Percentiles rank a stretch among this genome's conserved stretches.
Evolutionary conservation across 1,139 yeast genomes (phyloP).

Genomic region (Kazachstania sp.): DNA sequence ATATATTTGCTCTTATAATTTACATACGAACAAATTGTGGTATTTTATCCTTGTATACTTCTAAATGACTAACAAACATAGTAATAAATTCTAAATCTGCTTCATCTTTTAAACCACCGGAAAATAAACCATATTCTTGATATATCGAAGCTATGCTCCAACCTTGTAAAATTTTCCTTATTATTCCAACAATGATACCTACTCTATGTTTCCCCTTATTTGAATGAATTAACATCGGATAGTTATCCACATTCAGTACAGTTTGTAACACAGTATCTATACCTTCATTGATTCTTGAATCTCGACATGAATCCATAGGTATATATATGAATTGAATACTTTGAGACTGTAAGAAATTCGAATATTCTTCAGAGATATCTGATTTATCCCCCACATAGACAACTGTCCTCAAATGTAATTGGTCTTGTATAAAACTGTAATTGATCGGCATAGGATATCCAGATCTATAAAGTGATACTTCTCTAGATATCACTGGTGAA

Average conservation of each 20-base stretch:
- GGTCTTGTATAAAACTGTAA: conserved; percentile 60
- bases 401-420: conserved; percentile 64
- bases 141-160: conserved; percentile 92
- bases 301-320: conserved; percentile 62
- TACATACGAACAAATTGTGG: conserved; percentile 14
- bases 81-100: conserved; percentile 63
- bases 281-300: conserved; percentile 57
- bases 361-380: conserved; percentile 51
- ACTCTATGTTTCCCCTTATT: conserved; percentile 94
- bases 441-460: conserved; percentile 91
- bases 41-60: conserved; percentile 13
- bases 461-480: conserved; percentile 76
- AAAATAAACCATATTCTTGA: conserved; percentile 88
- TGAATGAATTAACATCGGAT: conserved; percentile 83
- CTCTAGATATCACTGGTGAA: conserved; percentile 54
- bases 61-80: conserved; percentile 26
- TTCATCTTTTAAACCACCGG: conserved; percentile 80
- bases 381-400: conserved; percentile 75
- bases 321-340: conserved; percentile 53
- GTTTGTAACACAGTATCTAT: conserved; percentile 55
- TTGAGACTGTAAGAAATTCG: conserved; percentile 50
- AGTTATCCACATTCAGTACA: conserved; percentile 60
- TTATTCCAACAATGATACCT: conserved; percentile 82
- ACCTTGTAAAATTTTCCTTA: conserved; percentile 78
- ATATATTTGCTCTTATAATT: neutral